Evolutionary conservation across 441 rosid genomes (phyloP), one percentile per base, ranked within the genome.

Genomic region (Aquilaria agallochum): DNA sequence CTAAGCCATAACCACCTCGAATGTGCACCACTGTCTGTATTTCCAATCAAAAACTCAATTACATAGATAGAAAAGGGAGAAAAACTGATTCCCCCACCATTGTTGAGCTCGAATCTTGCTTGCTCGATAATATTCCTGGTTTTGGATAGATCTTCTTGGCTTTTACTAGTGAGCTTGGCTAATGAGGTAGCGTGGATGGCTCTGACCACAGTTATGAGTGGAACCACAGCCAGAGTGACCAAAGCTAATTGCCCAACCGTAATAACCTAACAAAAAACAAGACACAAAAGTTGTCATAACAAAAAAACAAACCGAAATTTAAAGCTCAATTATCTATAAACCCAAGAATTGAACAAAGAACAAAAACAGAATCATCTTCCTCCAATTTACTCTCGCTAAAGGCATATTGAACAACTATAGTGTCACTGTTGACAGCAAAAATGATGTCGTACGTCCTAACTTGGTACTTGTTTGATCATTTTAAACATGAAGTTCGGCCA

Each of bases 181-280:
- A 92, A 78, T 56, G 99, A 78, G 34, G 83, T 88, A 53, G 96
- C 73, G 74, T 92, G 97, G 55, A 92, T 82, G 13, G 81, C 99
- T 72, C 95, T 98, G 67, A 92, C 92, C 45, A 92, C 92, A 70
- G 97, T 98, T 52, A 95, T 95, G 63, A 95, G 82, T 44, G 99
- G 99, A 74, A 92, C 98, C 33, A 95, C 99, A 56, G 96, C 99
- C 9, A 95, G 83, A 9, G 99, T 95, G 36, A 92, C 99, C 53
- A 95, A 76, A 12, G 98, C 98, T 20, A 95, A 69, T 67, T 95
- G 99, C 99, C 99, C 92, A 46, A 88, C 98, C 55, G 99, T 98
- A 27, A 97, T 92, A 95, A 65, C 98, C 99, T 52, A 95, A 97
- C 54, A 85, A 83, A 78, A 95, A 95, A 67, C 99, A 98, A 49